These are phyloP conservation scores for Fusarium vanettenii DNA, from an alignment of 2,329 filamentous ascomycete species.

Conservation along the genomic window DNA sequence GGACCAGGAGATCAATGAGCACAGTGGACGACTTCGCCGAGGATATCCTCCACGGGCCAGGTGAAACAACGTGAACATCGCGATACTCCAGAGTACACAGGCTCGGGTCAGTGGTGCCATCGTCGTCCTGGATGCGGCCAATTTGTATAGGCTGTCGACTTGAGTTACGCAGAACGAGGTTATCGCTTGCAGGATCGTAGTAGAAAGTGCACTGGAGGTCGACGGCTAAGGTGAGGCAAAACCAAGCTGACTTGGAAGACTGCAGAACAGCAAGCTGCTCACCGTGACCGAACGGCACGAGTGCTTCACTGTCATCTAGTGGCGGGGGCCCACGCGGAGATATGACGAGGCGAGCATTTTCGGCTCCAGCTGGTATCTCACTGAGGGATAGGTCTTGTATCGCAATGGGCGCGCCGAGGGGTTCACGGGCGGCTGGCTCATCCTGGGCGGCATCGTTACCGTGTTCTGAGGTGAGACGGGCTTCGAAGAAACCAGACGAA, in stretches of 20 bases:
- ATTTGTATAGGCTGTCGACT: neutral
- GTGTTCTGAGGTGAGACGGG: neutral
- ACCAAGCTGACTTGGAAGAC: neutral
- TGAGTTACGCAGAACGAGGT: neutral
- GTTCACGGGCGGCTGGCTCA: neutral
- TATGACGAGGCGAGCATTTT: neutral
- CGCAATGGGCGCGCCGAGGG: neutral
- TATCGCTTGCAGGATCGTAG: neutral
- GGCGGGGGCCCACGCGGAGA: neutral
- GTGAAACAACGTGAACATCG: neutral
- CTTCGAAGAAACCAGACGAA: neutral
- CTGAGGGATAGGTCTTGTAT: neutral
- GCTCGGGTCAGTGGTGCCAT: neutral
- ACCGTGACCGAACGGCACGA: neutral
- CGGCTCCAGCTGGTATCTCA: neutral
- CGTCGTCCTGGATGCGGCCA: neutral
- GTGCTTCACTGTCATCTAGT: neutral
- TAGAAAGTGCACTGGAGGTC: neutral
- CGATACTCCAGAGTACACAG: neutral
- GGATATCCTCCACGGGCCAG: neutral
- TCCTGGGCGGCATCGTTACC: neutral
- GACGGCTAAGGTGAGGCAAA: neutral
- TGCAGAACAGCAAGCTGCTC: neutral
- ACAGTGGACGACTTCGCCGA: neutral
- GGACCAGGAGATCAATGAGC: neutral